A percentile compares a stretch with the other conserved stretches of the same genome.
These are phyloP conservation scores for Podila verticillata DNA, from an alignment of 192 early-diverging fungal genomes.

Conservation along the genomic window DNA sequence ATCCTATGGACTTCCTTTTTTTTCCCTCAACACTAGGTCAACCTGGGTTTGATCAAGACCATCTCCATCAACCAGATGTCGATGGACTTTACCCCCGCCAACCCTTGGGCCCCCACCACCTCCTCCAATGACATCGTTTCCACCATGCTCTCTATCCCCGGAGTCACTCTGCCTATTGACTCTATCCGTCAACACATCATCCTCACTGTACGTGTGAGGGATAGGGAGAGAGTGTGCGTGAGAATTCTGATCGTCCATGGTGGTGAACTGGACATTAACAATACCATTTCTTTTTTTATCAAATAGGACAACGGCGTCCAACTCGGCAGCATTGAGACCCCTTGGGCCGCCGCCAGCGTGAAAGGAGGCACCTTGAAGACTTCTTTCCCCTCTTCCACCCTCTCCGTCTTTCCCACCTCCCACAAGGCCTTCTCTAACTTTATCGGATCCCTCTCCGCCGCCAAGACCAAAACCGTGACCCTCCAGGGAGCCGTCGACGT, in stretches of 20 bases:
- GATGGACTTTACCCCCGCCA: constrained; percentile 57
- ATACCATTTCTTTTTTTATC: not conserved
- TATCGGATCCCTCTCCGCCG: constrained; percentile 18
- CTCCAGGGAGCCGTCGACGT: constrained; percentile 43
- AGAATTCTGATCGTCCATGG: too few species aligned
- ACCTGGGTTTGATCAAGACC: constrained; percentile 47
- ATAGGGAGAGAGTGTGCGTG: too few species aligned
- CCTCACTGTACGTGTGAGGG: constrained; percentile 13
- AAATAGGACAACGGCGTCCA: constrained; percentile 33
- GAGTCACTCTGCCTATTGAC: constrained; percentile 37
- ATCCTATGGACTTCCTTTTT: not conserved
- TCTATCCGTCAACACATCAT: constrained; percentile 34
- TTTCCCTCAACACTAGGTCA: constrained; percentile 6
- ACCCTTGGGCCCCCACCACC: constrained; percentile 56
- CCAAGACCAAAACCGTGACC: constrained; percentile 10
- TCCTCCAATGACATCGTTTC: constrained; percentile 56
- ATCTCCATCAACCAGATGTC: constrained; percentile 57
- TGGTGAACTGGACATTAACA: too few species aligned
- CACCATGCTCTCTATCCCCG: constrained; percentile 45
- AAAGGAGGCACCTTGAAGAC: constrained; percentile 16
- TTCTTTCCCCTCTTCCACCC: constrained; percentile 19
- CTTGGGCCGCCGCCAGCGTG: constrained; percentile 24
- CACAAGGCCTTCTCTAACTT: constrained; percentile 30
- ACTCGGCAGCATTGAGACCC: constrained; percentile 30
- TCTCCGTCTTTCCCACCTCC: constrained; percentile 31